These are phyloP conservation scores for Exophiala aquamarina DNA, from an alignment of 2,329 filamentous ascomycete species.

Conservation along the genomic window DNA sequence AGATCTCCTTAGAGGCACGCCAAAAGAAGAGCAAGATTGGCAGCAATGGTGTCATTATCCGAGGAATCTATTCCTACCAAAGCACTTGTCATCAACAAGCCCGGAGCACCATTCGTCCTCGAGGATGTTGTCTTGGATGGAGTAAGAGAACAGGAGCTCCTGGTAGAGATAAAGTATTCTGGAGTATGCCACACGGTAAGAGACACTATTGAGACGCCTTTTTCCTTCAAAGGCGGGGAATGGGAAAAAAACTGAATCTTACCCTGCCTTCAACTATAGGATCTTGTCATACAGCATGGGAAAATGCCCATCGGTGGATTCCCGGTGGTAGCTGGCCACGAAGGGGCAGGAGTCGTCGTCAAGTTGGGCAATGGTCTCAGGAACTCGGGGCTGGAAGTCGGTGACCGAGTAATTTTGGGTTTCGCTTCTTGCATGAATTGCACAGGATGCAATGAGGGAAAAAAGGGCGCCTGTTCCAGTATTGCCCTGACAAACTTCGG, in stretches of 20 bases:
- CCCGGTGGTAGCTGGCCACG: conserved; percentile 61
- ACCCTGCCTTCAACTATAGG: too few species aligned
- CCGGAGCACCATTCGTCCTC: conserved; percentile 60
- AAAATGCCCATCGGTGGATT: conserved; percentile 47
- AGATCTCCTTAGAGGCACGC: too few species aligned
- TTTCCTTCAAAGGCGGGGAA: too few species aligned
- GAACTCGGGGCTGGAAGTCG: neutral
- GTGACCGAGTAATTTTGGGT: conserved; percentile 64
- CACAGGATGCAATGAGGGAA: neutral
- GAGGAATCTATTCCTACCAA: conserved; percentile 3
- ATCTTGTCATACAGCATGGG: conserved; percentile 29
- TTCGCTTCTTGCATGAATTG: conserved; percentile 6
- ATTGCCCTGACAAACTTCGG: conserved; percentile 6
- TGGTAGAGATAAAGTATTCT: conserved; percentile 84
- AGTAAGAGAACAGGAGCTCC: conserved; percentile 82
- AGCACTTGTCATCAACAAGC: conserved; percentile 81
- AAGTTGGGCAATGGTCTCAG: conserved; percentile 51
- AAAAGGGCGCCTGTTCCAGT: conserved; percentile 6
- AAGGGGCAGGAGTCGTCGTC: conserved; percentile 55
- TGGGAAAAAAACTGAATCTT: too few species aligned
- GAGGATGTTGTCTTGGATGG: conserved; percentile 64
- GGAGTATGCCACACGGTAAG: conserved; percentile 80
- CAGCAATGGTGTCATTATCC: neutral
- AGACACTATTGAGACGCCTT: too few species aligned
- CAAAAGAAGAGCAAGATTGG: too few species aligned